Percentiles rank a stretch among this genome's conserved stretches.
phyloP scores from a whole-genome alignment of 2,329 filamentous ascomycete genomes.

The Aspergillus sp. region DNA sequence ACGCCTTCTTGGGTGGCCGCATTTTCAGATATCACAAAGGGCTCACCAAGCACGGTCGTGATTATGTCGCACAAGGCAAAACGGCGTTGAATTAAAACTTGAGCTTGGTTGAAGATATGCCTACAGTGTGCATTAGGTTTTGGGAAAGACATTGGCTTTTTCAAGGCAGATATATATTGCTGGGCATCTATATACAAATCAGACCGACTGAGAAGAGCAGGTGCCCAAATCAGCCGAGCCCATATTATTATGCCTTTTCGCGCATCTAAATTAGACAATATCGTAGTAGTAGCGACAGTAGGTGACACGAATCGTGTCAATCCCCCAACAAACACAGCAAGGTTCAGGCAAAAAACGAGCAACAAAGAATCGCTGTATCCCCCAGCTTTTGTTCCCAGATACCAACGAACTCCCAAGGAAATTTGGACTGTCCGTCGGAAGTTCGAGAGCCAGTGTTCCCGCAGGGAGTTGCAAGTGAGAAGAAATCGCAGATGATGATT shows the following conservation, averaged over 20 bases:
- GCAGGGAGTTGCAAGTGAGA: not conserved
- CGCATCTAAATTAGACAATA: slow-evolving; percentile 24
- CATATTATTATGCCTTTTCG: slow-evolving; percentile 9
- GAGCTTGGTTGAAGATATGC: not conserved
- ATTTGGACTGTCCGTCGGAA: slow-evolving; percentile 7
- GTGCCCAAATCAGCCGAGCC: not conserved
- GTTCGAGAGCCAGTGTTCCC: not conserved
- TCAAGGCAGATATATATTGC: slow-evolving; percentile 1
- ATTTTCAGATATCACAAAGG: not conserved
- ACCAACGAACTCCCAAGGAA: slow-evolving; percentile 12
- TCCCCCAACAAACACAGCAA: slow-evolving; percentile 11
- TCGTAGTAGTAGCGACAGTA: slow-evolving; percentile 24
- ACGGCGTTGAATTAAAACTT: not conserved
- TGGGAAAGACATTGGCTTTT: not conserved
- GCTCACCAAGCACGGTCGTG: not conserved
- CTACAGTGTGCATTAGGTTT: not conserved
- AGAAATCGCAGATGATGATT: not conserved
- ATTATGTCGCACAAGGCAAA: slow-evolving; percentile 3
- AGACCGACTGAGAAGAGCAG: not conserved
- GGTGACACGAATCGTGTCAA: slow-evolving; percentile 20
- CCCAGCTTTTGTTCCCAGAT: slow-evolving; percentile 18
- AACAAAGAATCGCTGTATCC: slow-evolving; percentile 10
- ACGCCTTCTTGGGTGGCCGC: not conserved
- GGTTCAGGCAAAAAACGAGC: not conserved
- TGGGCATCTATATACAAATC: slow-evolving; percentile 7